Evolutionary conservation across 768 basidiomycete genomes (phyloP).

Genomic region (Agrocybe pediades): DNA sequence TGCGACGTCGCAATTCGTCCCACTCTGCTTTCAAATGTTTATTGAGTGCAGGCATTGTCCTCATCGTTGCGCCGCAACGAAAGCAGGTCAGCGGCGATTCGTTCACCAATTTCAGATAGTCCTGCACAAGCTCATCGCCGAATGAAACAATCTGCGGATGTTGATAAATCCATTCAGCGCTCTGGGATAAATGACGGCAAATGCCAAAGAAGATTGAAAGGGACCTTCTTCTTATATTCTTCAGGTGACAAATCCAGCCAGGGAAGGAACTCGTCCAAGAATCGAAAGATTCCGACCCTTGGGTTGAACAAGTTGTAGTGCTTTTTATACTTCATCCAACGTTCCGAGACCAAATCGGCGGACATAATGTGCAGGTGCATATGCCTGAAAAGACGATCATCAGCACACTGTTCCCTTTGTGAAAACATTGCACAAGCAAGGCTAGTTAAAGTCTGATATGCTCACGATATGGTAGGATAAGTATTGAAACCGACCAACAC

Average conservation of each 20-base stretch:
- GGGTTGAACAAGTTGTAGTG: constrained; percentile 94
- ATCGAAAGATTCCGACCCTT: constrained; percentile 79
- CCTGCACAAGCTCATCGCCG: too few relatives aligned
- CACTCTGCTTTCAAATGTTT: constrained; percentile 77
- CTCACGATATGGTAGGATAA: constrained; percentile 67
- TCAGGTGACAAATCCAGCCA: too few relatives aligned
- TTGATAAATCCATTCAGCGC: too few relatives aligned
- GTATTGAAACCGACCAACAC: constrained; percentile 87
- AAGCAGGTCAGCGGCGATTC: constrained; percentile 75
- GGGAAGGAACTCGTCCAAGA: constrained; percentile 72
- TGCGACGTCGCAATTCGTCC: constrained; percentile 38
- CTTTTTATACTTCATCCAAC: constrained; percentile 83
- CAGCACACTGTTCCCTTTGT: neutral
- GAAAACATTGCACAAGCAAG: neutral
- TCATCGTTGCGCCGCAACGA: constrained; percentile 60
- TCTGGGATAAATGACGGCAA: too few relatives aligned
- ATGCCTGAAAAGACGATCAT: constrained; percentile 48
- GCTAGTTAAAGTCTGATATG: neutral
- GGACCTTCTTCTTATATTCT: too few relatives aligned
- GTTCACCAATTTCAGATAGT: too few relatives aligned
- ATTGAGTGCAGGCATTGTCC: constrained; percentile 77
- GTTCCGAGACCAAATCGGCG: constrained; percentile 67
- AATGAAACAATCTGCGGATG: too few relatives aligned
- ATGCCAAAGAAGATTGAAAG: too few relatives aligned
- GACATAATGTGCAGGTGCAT: constrained; percentile 87